phyloP scores from a whole-genome alignment of 192 early-diverging fungal genomes.

The Backusella mclennaniae region DNA sequence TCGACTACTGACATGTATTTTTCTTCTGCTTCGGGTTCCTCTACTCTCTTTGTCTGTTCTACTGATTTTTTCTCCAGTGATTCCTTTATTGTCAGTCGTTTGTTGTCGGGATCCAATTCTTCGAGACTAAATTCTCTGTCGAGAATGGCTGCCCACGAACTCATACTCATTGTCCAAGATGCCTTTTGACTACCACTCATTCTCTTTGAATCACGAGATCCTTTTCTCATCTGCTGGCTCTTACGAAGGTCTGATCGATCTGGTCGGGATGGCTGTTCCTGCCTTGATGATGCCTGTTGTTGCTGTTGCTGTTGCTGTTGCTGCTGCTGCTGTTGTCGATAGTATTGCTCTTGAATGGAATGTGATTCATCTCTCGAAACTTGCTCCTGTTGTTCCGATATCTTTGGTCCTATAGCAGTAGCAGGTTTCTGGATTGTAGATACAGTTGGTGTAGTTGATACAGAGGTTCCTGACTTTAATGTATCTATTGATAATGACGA shows the following conservation, averaged over 20 bases:
- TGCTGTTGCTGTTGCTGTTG: neutral
- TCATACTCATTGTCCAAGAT: slow-evolving; percentile 20
- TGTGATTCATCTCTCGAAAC: neutral
- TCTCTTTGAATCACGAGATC: slow-evolving; percentile 6
- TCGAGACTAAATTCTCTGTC: slow-evolving; percentile 23
- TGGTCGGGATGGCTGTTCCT: neutral
- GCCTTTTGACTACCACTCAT: slow-evolving; percentile 32
- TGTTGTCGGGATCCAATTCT: slow-evolving; percentile 14
- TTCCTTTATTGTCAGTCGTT: neutral
- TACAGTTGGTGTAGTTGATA: neutral
- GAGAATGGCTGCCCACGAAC: slow-evolving; percentile 19
- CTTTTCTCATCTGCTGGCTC: neutral
- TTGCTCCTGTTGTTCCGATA: neutral
- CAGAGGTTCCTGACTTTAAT: neutral
- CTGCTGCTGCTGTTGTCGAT: neutral
- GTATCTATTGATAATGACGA: neutral
- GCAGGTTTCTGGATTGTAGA: neutral
- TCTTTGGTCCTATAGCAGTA: neutral
- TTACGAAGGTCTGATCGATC: neutral
- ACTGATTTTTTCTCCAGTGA: neutral
- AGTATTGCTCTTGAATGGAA: neutral
- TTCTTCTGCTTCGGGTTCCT: neutral
- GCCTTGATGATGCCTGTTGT: neutral
- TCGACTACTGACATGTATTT: neutral
- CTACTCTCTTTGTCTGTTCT: neutral